A percentile compares a stretch with the other conserved stretches of the same genome.
These are phyloP conservation scores for Quercus ilex DNA, from an alignment of 306 rosid genomes.

Conservation along the genomic window DNA sequence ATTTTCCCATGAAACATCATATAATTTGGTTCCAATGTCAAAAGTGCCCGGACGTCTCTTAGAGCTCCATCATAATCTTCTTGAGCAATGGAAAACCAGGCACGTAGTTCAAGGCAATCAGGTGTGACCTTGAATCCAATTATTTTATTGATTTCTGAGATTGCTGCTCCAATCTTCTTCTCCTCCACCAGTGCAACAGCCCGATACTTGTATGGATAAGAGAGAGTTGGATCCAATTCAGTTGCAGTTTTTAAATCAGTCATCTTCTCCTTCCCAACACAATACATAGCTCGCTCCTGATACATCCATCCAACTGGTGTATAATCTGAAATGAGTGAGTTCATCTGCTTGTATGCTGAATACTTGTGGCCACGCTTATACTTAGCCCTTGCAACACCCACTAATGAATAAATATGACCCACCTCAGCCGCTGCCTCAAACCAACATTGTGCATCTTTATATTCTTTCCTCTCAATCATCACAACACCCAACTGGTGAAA, in stretches of 20 bases:
- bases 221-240: constrained; percentile 77
- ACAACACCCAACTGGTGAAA: constrained; percentile 80
- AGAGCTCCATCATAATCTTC: constrained; percentile 79
- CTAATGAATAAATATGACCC: constrained; percentile 73
- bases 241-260: constrained; percentile 68
- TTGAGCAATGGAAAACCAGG: constrained; percentile 74
- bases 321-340: constrained; percentile 57
- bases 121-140: constrained; percentile 75
- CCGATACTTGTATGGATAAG: constrained; percentile 73
- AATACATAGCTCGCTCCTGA: constrained; percentile 83
- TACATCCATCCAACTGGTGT: constrained; percentile 89
- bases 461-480: constrained; percentile 80
- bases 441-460: constrained; percentile 71
- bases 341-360: constrained; percentile 71
- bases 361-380: constrained; percentile 77
- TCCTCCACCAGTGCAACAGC: constrained; percentile 64
- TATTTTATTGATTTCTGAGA: constrained; percentile 69
- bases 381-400: constrained; percentile 80
- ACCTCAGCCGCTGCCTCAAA: constrained; percentile 64
- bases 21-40: constrained; percentile 81
- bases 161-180: constrained; percentile 51
- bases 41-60: constrained; percentile 75
- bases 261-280: constrained; percentile 72
- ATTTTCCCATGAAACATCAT: constrained; percentile 67
- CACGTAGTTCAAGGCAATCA: constrained; percentile 81